Evolutionary conservation across 164 flowering plant genomes (phyloP), one percentile per base, ranked within the genome.

Genomic region (Stephania cephalantha): DNA sequence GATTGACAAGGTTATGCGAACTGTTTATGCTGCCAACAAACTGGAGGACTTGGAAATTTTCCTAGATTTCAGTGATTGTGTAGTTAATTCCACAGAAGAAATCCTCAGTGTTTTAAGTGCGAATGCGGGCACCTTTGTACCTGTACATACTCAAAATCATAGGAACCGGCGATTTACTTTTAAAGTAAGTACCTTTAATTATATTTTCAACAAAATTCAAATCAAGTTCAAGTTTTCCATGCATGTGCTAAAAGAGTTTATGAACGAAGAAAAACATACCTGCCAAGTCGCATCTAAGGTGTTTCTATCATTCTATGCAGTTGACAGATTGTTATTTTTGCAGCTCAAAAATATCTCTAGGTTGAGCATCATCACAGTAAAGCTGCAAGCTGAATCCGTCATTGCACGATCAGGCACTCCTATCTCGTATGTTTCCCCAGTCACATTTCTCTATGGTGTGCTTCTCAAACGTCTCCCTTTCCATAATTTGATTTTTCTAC

Each of bases 21-120:
- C 87, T 75, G 86, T 89, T 58, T 74, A 80, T 66, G 89, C 92
- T 58, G 86, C 89, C 29, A 89, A 89, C 77, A 85, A 78, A 76
- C 30, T 72, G 48, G 85, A 82, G 69, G 85, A 87, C 69, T 66
- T 89, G 75, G 46, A 86, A 42, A 65, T 89, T 25, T 89, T 79
- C 83, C 70, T 89, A 84, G 90, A 87, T 75, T 89, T 87, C 82
- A 84, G 82, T 71, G 81, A 72, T 80, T 83, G 86, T 35, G 30
- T 87, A 63, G 17, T 75, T 20, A 88, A 88, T 71, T 81, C 88
- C 71, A 87, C 90, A 68, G 77, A 85, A 18, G 81, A 87, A 72
- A 75, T 88, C 71, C 71, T 79, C 22, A 79, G 73, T 64, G 85
- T 78, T 18, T 69, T 86, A 50, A 79, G 77, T 68, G 75, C 80